Base-by-base conservation (phyloP, 2,329 filamentous ascomycete species). In the Zymoseptoria ardabiliae region DNA sequence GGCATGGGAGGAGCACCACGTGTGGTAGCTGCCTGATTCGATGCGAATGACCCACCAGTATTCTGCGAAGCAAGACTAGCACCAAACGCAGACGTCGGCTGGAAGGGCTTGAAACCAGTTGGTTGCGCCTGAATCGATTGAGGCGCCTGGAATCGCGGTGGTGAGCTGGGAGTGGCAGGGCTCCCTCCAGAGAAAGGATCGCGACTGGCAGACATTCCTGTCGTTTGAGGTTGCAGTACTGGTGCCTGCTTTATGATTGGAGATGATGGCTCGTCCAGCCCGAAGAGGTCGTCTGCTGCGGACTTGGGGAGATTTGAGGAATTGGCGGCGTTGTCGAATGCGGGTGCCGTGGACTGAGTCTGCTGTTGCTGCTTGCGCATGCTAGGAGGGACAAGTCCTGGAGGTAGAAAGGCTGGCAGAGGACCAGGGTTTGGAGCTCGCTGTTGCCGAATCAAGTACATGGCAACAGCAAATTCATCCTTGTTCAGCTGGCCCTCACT, bases 401-500 rank as follows among this genome's bases (percentile, higher is more conserved):
- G 79, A 9, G 93, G 92, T 50, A 99, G 77, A n/a, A 84, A 82
- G 21, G 87, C 79, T 2, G 94, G 94, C 30, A 97, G 75, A 25
- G 84, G 78, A 19, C 81, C 79, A 58, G 87, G 85, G 59, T 85
- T 85, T 63, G 86, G 88, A 64, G 83, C 88, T 57, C 92, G 84
- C 73, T 97, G 92, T 72, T 96, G 90, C 62, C 92, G 85, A 68
- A 99, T 97, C 55, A 99, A 81, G 72, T 95, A 95, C 92, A 99
- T 97, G 56, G 94, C 93, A 53, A 99, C 91, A 0, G 94, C 91
- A 71, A 99, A 99, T 68, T 96, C 92, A 66, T 99, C 94, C 67
- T 85, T 85, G 53, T 83, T 91, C 58, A 99, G 79, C 59, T 88
- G 87, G 10, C 94, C 94, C 66, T 92, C 89, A 7, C 91, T 94